Evolutionary conservation across 1,139 yeast species (phyloP).

Genomic region (Arxiozyma telluris): DNA sequence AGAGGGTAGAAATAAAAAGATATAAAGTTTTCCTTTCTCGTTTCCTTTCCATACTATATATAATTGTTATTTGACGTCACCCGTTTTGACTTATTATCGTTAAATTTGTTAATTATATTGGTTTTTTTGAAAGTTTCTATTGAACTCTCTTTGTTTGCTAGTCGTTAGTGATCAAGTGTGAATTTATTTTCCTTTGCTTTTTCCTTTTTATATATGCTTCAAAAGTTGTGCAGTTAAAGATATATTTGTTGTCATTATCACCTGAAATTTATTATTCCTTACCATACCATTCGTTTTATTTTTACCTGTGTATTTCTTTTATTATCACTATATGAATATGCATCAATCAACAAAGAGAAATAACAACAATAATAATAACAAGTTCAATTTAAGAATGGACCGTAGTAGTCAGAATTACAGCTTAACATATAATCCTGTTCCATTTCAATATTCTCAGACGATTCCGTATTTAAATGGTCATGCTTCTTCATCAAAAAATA

Average conservation of each 20-base stretch:
- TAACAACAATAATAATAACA: not conserved
- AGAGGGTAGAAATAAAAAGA: not conserved
- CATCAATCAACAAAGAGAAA: not conserved
- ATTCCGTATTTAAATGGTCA: constrained; percentile 3
- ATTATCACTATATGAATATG: not conserved
- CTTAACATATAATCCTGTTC: not conserved
- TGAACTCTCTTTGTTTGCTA: not conserved
- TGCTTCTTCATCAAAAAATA: not conserved
- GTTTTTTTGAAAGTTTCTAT: too few species aligned
- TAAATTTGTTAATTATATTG: not conserved
- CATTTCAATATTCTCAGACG: constrained; percentile 2
- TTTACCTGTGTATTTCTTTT: not conserved
- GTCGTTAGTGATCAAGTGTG: not conserved
- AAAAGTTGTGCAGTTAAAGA: not conserved
- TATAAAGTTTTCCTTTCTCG: too few species aligned
- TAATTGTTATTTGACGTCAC: too few species aligned
- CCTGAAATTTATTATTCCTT: too few species aligned
- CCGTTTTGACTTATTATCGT: not conserved
- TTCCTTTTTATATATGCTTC: not conserved
- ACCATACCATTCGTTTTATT: not conserved
- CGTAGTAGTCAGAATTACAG: not conserved
- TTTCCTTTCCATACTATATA: not conserved
- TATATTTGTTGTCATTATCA: too few species aligned
- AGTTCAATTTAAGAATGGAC: not conserved
- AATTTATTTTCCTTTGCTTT: not conserved